Base-by-base conservation (phyloP, 495 filamentous ascomycete species). In the Hyaloscypha hepaticicola region DNA sequence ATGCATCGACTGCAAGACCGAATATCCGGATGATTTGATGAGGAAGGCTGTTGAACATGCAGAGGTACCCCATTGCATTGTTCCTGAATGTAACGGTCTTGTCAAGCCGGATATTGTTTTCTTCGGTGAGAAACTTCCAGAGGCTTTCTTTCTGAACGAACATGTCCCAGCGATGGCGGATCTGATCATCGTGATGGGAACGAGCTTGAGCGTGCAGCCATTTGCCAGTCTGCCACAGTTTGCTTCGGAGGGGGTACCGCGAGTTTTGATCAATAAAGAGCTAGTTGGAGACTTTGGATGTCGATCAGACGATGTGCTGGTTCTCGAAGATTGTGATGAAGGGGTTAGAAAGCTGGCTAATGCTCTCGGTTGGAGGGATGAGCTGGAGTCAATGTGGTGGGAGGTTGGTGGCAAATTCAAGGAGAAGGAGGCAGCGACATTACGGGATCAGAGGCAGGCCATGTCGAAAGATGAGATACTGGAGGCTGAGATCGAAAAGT, bases 41-140 rank as follows among this genome's bases (percentile, higher is more conserved):
- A 81, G 84, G 64, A 75, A 84, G 59, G 79, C 83, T 59, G 85
- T 99, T 12, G 70, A 77, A 6, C 74, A 77, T 29, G 85, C 83
- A 27, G 73, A 86, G 28, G 87, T 96, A 1, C 91, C 95, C 11
- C 76, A 79, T 64, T 97, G 95, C 72, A 51, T 74, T 12, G 70
- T 70, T 0, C 57, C 72, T 24, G 69, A 80, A 28, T 99, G 96
- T 72, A 79, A 84, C 24, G 94, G 93, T 0, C 74, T 96, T 6
- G 92, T 98, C 55, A 98, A 99, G 76, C 95, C 95, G 3, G 94
- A 97, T 70, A 98, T 99, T 76, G 92, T 96, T 3, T 99, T 99
- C 77, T 99, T 98, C 72, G 87, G 88, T 59, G 89, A 92, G 74
- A 69, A 76, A 26, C 77, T 99, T 28, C 96, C 95, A 0, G 73